Conservation (phyloP, 345 rosid species). For the Laguncularia racemosa region DNA sequence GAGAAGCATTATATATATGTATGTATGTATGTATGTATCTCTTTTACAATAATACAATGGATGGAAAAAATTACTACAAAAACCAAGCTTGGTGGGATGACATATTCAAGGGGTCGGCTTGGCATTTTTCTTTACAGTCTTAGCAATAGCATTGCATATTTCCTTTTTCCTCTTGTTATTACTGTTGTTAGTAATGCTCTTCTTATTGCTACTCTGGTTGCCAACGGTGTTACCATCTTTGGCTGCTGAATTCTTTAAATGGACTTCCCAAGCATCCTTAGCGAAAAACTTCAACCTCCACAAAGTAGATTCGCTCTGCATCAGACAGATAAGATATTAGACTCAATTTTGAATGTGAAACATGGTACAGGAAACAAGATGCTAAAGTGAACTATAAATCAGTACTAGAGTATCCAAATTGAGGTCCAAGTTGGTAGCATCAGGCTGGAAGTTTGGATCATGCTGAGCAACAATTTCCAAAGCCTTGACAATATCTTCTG, state of each 20-base stretch:
- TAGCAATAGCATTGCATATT: conserved; percentile 36
- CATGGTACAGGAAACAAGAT: not conserved
- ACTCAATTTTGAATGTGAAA: not conserved
- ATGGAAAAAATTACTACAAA: not conserved
- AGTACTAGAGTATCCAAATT: conserved; percentile 71
- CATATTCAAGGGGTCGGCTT: conserved; percentile 29
- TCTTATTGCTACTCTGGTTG: conserved; percentile 1
- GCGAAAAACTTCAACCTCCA: conserved; percentile 17
- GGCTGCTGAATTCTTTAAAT: not conserved
- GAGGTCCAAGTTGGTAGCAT: conserved; percentile 61
- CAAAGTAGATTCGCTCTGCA: conserved; percentile 13
- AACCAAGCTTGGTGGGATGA: not conserved
- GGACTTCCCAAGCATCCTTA: conserved; percentile 11
- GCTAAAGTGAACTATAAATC: not conserved
- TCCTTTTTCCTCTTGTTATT: conserved; percentile 36
- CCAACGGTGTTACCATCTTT: not conserved
- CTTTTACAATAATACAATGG: not conserved
- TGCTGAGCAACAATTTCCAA: conserved; percentile 65
- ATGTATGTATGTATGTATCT: too few species aligned
- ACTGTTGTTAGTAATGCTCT: conserved; percentile 1
- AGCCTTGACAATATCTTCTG: conserved; percentile 67
- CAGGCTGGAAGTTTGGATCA: conserved; percentile 48
- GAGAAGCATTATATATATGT: too few species aligned
- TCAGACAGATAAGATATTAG: not conserved
- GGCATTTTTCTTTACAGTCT: conserved; percentile 38